Conservation (phyloP, 2,329 filamentous ascomycete genomes). For the Onygenales sp. region DNA sequence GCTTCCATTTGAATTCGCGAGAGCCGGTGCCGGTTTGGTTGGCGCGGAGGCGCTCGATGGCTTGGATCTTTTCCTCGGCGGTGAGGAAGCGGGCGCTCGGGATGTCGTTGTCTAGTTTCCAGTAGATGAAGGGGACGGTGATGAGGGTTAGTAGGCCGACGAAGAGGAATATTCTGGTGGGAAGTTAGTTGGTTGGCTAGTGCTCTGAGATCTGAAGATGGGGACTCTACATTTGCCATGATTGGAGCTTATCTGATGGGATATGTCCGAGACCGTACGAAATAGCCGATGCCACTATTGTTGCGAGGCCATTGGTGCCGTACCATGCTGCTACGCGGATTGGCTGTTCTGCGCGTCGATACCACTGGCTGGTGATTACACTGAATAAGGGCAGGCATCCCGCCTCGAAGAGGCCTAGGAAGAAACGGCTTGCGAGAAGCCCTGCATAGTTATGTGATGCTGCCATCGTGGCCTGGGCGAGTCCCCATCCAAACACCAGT, state of each 20-base stretch:
- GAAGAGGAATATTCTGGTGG: constrained; percentile 48
- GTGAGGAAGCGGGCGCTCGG: constrained; percentile 40
- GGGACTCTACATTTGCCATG: constrained; percentile 41
- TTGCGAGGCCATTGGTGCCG: constrained; percentile 49
- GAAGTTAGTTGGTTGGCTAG: constrained; percentile 1
- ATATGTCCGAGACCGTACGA: constrained; percentile 52
- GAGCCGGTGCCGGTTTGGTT: constrained; percentile 41
- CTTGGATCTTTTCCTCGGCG: constrained; percentile 36
- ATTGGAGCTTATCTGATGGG: constrained; percentile 29
- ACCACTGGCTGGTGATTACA: constrained; percentile 39
- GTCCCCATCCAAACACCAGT: constrained; percentile 40
- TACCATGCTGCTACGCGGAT: constrained; percentile 59
- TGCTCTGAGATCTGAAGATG: not conserved
- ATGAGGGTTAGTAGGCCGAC: constrained; percentile 52
- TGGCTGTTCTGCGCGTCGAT: constrained; percentile 49
- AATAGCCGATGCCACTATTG: constrained; percentile 46
- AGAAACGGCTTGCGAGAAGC: constrained; percentile 42
- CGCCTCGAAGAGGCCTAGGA: constrained; percentile 45
- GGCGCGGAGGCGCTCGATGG: constrained; percentile 39
- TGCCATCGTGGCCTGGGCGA: constrained; percentile 40
- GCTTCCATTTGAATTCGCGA: constrained; percentile 37
- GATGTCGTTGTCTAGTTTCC: constrained; percentile 51
- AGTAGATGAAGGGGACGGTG: constrained; percentile 50
- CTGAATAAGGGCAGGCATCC: constrained; percentile 39
- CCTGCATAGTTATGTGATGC: constrained; percentile 37